A percentile compares a stretch with the other conserved stretches of the same genome.
These are phyloP conservation scores for Ceratocystis harringtonii DNA, from an alignment of 2,329 filamentous ascomycete genomes.

Conservation along the genomic window DNA sequence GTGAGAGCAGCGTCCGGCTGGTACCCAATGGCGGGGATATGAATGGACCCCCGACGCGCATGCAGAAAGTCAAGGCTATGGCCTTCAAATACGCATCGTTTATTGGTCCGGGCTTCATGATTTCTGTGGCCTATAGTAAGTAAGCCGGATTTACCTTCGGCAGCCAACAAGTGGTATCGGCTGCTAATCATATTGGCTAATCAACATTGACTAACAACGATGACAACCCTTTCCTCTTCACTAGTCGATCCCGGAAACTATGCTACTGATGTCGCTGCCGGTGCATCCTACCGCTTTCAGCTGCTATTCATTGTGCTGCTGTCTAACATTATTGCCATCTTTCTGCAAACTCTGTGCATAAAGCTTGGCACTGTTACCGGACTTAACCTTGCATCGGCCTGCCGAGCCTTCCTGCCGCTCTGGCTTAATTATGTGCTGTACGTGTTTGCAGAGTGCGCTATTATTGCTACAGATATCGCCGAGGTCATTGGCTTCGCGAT, in stretches of 20 bases:
- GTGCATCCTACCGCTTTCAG: slow-evolving; percentile 48
- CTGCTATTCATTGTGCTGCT: slow-evolving; percentile 54
- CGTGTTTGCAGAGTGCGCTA: slow-evolving; percentile 48
- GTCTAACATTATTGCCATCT: slow-evolving; percentile 56
- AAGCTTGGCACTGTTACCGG: slow-evolving; percentile 56
- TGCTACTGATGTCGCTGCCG: slow-evolving; percentile 53
- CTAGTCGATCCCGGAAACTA: slow-evolving; percentile 51
- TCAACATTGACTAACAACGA: neutral
- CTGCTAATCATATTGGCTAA: neutral
- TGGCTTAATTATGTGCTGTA: slow-evolving; percentile 52
- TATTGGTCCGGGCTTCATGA: slow-evolving; percentile 53
- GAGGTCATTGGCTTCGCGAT: slow-evolving; percentile 60
- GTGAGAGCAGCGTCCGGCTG: neutral
- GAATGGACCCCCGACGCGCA: neutral
- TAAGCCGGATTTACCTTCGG: slow-evolving; percentile 5
- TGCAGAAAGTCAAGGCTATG: slow-evolving; percentile 5
- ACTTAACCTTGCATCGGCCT: slow-evolving; percentile 50
- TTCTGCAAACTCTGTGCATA: slow-evolving; percentile 52
- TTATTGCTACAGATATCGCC: slow-evolving; percentile 57
- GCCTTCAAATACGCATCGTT: slow-evolving; percentile 23
- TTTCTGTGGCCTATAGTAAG: slow-evolving; percentile 43
- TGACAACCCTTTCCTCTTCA: neutral
- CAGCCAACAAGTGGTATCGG: neutral
- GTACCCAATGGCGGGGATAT: neutral
- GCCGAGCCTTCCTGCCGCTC: slow-evolving; percentile 46